These are phyloP conservation scores for Cryphonectria nitschkei DNA, from an alignment of 2,329 filamentous ascomycete genomes.

Conservation along the genomic window DNA sequence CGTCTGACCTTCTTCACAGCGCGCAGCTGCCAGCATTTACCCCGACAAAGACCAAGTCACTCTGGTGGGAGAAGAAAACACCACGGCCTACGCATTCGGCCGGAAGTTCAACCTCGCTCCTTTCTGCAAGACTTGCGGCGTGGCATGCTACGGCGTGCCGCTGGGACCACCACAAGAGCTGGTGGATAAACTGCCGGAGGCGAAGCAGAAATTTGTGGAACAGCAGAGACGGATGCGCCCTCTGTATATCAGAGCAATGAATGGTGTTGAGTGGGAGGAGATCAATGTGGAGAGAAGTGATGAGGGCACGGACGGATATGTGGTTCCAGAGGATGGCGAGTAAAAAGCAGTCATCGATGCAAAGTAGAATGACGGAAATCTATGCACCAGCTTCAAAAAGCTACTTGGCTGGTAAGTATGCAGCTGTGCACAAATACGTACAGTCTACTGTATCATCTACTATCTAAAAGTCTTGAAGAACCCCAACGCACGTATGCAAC, in stretches of 20 bases:
- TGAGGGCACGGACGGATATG: slow-evolving; percentile 37
- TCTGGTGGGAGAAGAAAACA: slow-evolving; percentile 35
- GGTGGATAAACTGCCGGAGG: slow-evolving; percentile 35
- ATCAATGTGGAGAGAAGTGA: slow-evolving; percentile 32
- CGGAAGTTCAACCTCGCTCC: slow-evolving; percentile 33
- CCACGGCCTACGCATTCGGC: slow-evolving; percentile 34
- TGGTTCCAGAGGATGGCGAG: slow-evolving; percentile 12
- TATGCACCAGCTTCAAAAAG: no score
- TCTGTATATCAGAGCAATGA: slow-evolving; percentile 24
- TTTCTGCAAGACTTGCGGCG: slow-evolving; percentile 38
- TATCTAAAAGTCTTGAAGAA: not conserved
- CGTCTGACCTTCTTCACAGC: slow-evolving; percentile 18
- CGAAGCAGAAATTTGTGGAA: slow-evolving; percentile 33
- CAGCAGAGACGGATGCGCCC: slow-evolving; percentile 21
- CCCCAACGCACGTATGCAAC: not conserved
- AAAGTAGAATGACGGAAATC: not conserved
- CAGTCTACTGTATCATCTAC: not conserved
- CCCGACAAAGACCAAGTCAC: slow-evolving; percentile 35
- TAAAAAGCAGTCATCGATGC: not conserved
- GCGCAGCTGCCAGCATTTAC: slow-evolving; percentile 38
- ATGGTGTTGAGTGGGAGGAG: slow-evolving; percentile 24
- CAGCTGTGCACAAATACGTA: not conserved
- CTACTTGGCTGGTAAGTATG: not conserved
- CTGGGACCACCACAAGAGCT: slow-evolving; percentile 38
- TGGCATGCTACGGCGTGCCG: slow-evolving; percentile 35